Evolutionary conservation across 768 basidiomycete genomes (phyloP).

Genomic region (Amanita phalloides): DNA sequence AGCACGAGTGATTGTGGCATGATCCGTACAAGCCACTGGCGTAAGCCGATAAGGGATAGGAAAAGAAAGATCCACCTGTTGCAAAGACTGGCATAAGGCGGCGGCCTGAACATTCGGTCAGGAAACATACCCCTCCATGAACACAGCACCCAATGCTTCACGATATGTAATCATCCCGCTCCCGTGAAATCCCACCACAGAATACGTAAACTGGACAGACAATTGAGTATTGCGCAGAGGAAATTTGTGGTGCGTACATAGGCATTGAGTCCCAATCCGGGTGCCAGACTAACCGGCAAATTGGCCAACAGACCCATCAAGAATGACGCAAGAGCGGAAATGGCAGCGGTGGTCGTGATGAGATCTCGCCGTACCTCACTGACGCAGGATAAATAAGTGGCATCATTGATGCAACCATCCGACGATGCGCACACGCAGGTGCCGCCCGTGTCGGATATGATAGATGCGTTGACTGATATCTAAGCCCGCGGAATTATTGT

Average conservation of each 20-base stretch:
- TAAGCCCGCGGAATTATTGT: slow-evolving; percentile 13
- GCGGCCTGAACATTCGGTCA: background rate
- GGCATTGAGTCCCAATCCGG: slow-evolving; percentile 76
- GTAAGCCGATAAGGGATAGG: slow-evolving; percentile 71
- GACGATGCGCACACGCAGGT: slow-evolving; percentile 64
- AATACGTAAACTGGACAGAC: slow-evolving; percentile 63
- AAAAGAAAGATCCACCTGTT: slow-evolving; percentile 72
- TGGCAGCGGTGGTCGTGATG: slow-evolving; percentile 74
- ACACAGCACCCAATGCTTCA: slow-evolving; percentile 78
- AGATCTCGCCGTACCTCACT: slow-evolving; percentile 61
- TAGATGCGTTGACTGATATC: slow-evolving; percentile 82
- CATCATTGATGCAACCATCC: slow-evolving; percentile 44
- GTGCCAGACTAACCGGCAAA: slow-evolving; percentile 83
- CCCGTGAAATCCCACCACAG: slow-evolving; percentile 80
- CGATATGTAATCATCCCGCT: slow-evolving; percentile 60
- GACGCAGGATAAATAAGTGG: slow-evolving; percentile 45
- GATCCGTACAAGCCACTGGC: slow-evolving; percentile 82
- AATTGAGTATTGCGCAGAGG: background rate
- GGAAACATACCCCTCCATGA: slow-evolving; percentile 65
- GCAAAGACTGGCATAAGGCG: background rate
- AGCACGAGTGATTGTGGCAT: slow-evolving; percentile 84
- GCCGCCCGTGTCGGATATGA: slow-evolving; percentile 68
- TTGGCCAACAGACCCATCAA: slow-evolving; percentile 83
- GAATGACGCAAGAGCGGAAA: slow-evolving; percentile 63
- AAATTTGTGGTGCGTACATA: slow-evolving; percentile 38